phyloP scores from a whole-genome alignment of 345 rosid species.

The Boechera stricta region DNA sequence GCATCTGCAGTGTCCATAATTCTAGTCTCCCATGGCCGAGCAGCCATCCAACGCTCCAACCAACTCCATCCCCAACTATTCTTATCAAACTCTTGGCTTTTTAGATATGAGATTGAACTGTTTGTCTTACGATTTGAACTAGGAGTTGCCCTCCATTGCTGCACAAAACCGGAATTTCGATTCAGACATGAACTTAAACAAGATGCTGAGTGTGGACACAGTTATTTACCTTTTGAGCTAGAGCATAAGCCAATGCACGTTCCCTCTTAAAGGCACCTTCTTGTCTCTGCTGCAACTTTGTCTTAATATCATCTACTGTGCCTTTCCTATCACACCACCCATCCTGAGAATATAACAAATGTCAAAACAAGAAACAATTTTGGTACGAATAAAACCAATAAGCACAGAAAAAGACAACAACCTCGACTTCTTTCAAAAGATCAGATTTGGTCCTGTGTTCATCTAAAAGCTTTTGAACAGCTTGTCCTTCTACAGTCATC shows the following conservation, averaged over 20 bases:
- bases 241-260: slow-evolving; percentile 88
- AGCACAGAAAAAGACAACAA: slow-evolving; percentile 11
- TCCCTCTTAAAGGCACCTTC: slow-evolving; percentile 95
- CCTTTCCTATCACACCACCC: slow-evolving; percentile 98
- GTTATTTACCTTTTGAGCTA: slow-evolving; percentile 75
- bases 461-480: slow-evolving; percentile 70
- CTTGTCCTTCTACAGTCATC: slow-evolving; percentile 86
- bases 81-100: slow-evolving; percentile 70
- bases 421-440: slow-evolving; percentile 83
- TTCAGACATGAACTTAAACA: neutral
- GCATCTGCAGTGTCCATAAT: slow-evolving; percentile 62
- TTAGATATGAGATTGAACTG: slow-evolving; percentile 47
- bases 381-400: neutral
- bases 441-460: slow-evolving; percentile 68
- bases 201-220: neutral
- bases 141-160: slow-evolving; percentile 81
- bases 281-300: slow-evolving; percentile 80
- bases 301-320: slow-evolving; percentile 74
- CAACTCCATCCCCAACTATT: slow-evolving; percentile 97
- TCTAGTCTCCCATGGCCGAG: slow-evolving; percentile 94
- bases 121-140: slow-evolving; percentile 45
- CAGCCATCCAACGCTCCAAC: slow-evolving; percentile 99
- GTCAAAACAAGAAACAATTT: neutral
- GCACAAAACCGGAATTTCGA: neutral
- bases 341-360: slow-evolving; percentile 53